phyloP scores from a whole-genome alignment of 768 basidiomycete species.

The Mycena leptocephala region DNA sequence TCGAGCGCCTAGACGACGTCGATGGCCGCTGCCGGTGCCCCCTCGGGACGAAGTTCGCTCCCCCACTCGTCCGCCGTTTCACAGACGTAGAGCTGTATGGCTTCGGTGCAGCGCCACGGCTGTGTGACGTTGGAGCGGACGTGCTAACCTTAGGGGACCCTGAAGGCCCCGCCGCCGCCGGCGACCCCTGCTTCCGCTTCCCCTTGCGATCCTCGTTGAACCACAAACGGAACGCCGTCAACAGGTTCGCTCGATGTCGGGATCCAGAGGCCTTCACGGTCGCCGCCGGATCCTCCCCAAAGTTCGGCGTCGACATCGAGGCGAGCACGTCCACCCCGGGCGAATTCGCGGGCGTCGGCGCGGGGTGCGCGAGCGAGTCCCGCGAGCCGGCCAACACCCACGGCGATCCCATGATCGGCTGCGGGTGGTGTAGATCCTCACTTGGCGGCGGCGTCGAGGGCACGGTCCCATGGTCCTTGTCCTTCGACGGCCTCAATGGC shows the following conservation, averaged over 20 bases:
- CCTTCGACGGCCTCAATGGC: slow-evolving; percentile 69
- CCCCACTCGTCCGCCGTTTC: slow-evolving; percentile 68
- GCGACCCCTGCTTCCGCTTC: slow-evolving; percentile 77
- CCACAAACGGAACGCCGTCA: slow-evolving; percentile 92
- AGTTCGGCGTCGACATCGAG: slow-evolving; percentile 63
- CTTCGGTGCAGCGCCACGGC: slow-evolving; percentile 24
- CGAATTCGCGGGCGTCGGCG: slow-evolving; percentile 67
- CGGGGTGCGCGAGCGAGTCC: slow-evolving; percentile 48
- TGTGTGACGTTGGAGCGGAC: slow-evolving; percentile 4
- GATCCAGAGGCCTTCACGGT: slow-evolving; percentile 45
- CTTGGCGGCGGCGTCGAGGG: slow-evolving; percentile 70
- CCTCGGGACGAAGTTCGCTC: slow-evolving; percentile 42
- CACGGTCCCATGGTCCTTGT: slow-evolving; percentile 55
- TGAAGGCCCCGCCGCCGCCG: slow-evolving; percentile 46
- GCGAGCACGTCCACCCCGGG: slow-evolving; percentile 67
- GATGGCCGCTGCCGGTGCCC: slow-evolving; percentile 81
- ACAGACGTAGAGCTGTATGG: slow-evolving; percentile 52
- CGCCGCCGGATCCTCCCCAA: slow-evolving; percentile 42
- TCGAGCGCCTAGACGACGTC: slow-evolving; percentile 88
- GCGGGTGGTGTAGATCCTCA: slow-evolving; percentile 56
- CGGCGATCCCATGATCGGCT: slow-evolving; percentile 72
- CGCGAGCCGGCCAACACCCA: slow-evolving; percentile 77
- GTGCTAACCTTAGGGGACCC: slow-evolving; percentile 36
- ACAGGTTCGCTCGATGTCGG: slow-evolving; percentile 83
- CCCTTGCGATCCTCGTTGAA: slow-evolving; percentile 94